phyloP scores from a whole-genome alignment of 2,329 filamentous ascomycete species.

The Colletotrichum musicola region DNA sequence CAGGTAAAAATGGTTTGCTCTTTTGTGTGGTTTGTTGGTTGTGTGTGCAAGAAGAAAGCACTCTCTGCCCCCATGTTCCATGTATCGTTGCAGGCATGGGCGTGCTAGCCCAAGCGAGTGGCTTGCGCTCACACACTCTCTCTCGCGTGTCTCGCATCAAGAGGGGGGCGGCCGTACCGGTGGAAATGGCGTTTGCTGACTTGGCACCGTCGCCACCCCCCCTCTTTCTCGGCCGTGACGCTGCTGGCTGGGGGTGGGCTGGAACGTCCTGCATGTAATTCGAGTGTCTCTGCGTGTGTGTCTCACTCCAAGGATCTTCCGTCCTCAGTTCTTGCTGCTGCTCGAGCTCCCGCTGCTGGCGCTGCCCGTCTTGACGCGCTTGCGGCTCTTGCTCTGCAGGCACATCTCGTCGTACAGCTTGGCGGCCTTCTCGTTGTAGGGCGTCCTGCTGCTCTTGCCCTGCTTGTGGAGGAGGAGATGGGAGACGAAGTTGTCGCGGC shows the following conservation, averaged over 20 bases:
- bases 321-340: conserved; percentile 34
- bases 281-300: conserved; percentile 3
- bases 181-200: conserved; percentile 3
- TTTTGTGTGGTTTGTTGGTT: conserved; percentile 5
- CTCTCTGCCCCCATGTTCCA: background rate
- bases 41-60: background rate
- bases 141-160: conserved; percentile 7
- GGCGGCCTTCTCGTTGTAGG: conserved; percentile 40
- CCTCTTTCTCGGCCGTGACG: conserved; percentile 36
- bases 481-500: conserved; percentile 42
- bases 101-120: conserved; percentile 10
- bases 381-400: conserved; percentile 41
- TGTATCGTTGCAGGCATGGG: conserved; percentile 21
- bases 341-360: conserved; percentile 24
- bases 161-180: background rate
- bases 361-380: conserved; percentile 38
- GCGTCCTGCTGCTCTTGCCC: conserved; percentile 41
- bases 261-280: too few species aligned
- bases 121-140: background rate
- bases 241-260: background rate
- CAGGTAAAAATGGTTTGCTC: conserved; percentile 23
- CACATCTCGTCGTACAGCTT: conserved; percentile 40
- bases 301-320: conserved; percentile 4
- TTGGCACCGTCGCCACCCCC: conserved; percentile 21
- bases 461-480: conserved; percentile 42